Base-by-base conservation (phyloP, 441 rosid species). In the Euphorbia schlechtendalii region DNA sequence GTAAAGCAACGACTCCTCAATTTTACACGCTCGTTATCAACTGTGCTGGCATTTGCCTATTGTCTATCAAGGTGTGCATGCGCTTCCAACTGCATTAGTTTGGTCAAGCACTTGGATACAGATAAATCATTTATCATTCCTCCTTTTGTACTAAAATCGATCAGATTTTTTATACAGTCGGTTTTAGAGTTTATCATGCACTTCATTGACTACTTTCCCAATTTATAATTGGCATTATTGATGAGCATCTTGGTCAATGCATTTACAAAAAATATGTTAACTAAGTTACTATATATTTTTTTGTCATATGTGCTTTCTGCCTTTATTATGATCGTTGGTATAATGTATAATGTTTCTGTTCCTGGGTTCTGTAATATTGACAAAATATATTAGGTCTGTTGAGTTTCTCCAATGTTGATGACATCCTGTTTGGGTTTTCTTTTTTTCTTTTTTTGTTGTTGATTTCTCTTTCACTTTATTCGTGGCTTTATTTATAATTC, bases 1-100 rank as follows among this genome's bases (percentile, higher is more conserved):
- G 90, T 92, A 60, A 92, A 89, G 73, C 91, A 82, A 72, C 77
- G 96, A 58, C 72, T 86, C 71, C 74, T 92, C 72, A 81, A 78
- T 75, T 92, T 92, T 78, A 79, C 86, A 21, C 82, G 86, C 67
- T 86, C 93, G 45, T 70, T 85, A 64, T 86, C 98, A 52, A 89
- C 93, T 2, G 96, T 87, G 62, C 74, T 92, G 78, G 88, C 96
- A 45, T 82, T 86, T 70, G 90, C 96, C 18, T 82, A 78, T 73
- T 87, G 96, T 80, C 73, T 89, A 56, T 87, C 98, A 49, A 86
- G 96, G 98, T 92, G 64, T 76, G 84, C 34, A 13, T 71, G 55
- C 36, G 28, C 21, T 71, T 71, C 68, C 25, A 6, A 21, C 30
- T 7, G 51, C 21, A 43, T 46, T 38, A 36, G n/a, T 34, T 59